These are phyloP conservation scores for Leucaena leucocephala DNA, from an alignment of 306 rosid species.

Conservation along the genomic window DNA sequence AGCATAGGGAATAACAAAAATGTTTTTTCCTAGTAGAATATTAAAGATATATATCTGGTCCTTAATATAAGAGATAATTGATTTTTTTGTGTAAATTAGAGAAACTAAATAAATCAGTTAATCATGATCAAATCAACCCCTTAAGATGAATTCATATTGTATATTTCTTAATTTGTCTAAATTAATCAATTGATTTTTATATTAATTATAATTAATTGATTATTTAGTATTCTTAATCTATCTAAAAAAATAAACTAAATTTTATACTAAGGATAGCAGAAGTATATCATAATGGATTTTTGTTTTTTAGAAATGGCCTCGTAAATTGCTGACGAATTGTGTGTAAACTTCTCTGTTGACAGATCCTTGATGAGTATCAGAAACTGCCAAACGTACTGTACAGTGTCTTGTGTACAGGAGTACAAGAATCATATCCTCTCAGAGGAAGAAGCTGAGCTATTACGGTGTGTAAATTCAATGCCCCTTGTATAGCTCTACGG, in stretches of 20 bases:
- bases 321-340: background rate
- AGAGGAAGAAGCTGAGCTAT: background rate
- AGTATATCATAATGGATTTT: background rate
- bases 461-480: background rate
- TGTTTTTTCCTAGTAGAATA: background rate
- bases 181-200: too few species aligned
- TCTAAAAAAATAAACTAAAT: too few species aligned
- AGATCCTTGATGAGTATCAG: background rate
- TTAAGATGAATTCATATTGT: too few species aligned
- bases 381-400: background rate
- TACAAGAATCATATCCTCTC: background rate
- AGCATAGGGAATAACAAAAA: background rate
- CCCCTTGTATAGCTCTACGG: background rate
- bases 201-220: too few species aligned
- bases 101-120: too few species aligned
- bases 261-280: too few species aligned
- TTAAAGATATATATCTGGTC: too few species aligned
- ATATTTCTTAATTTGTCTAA: too few species aligned
- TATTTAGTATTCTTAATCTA: too few species aligned
- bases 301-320: background rate
- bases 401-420: conserved; percentile 26
- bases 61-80: too few species aligned
- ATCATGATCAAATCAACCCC: too few species aligned
- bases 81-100: too few species aligned
- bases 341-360: conserved; percentile 12